Evolutionary conservation across 192 early-diverging fungal genomes (phyloP).

Genomic region (Coemansia sp.): DNA sequence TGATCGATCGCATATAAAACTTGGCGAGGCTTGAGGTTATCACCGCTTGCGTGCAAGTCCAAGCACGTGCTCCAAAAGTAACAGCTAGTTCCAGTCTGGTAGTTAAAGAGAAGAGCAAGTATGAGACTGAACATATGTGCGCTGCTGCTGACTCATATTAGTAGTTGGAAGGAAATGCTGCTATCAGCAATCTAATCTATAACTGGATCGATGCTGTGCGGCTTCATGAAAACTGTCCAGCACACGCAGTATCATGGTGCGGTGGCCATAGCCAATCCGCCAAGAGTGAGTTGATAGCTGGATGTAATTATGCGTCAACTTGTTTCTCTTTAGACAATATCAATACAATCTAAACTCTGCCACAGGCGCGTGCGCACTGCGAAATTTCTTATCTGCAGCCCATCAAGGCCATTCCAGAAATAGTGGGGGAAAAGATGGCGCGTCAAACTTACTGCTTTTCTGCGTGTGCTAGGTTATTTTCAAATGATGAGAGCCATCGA

Average conservation of each 20-base stretch:
- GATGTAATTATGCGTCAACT: not conserved
- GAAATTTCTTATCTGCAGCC: constrained; percentile 12
- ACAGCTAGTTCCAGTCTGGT: constrained; percentile 78
- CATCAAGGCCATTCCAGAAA: constrained; percentile 6
- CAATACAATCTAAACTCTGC: not conserved
- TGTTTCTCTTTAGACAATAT: not conserved
- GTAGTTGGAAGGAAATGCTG: constrained; percentile 68
- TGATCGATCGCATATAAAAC: constrained; percentile 67
- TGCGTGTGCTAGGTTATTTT: not conserved
- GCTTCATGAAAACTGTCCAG: constrained; percentile 57
- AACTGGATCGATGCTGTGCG: constrained; percentile 76
- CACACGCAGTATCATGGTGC: constrained; percentile 83
- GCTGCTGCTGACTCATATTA: constrained; percentile 50
- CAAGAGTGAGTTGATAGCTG: constrained; percentile 77
- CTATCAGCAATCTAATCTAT: constrained; percentile 63
- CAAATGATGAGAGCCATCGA: constrained; percentile 12
- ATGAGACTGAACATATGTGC: constrained; percentile 68
- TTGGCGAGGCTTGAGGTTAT: constrained; percentile 73
- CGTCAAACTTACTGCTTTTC: not conserved
- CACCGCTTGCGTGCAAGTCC: constrained; percentile 79
- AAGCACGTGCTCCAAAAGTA: constrained; percentile 93
- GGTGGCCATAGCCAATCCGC: constrained; percentile 66
- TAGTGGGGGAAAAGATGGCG: not conserved
- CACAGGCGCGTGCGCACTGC: not conserved
- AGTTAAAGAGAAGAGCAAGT: constrained; percentile 73